Evolutionary conservation across 2,329 filamentous ascomycete species (phyloP), one percentile per base, ranked within the genome.

Genomic region (Cladosporium sp.): DNA sequence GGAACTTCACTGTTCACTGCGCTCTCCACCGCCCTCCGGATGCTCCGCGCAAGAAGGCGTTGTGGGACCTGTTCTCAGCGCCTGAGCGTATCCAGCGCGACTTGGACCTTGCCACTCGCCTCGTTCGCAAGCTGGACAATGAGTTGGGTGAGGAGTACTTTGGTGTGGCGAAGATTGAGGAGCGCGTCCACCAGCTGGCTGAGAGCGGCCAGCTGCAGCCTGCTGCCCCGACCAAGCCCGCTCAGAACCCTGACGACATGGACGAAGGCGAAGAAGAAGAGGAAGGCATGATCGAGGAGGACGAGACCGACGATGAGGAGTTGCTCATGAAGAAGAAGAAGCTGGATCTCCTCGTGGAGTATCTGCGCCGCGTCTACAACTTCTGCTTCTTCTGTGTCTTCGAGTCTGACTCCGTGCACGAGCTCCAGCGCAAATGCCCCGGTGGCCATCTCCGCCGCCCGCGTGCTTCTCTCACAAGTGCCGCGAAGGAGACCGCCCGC

Each of bases 371-470:
- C 13, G 93, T 98, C 49, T 95, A 95, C 78, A 96, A 93, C 72
- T 97, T 98, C 74, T 98, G 93, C 75, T 96, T 98, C 77, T 98
- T 97, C 76, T 98, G 93, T 69, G 95, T 98, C 4, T 97, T 98
- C 61, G 93, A 98, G 72, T 93, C 90, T 66, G 93, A 98, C 70
- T 97, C 92, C 0, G 85, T 97, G 18, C 93, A 98, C 65, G 93
- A 98, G 72, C 77, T 98, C 59, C 91, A 89, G 38, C 84, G 93
- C 55, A 97, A 98, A 72, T 98, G 93, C 63, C 90, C 93, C 22
- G 93, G 93, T 40, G 93, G 93, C n/a, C 93, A 98, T 76, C 82
- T 98, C 56, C 89, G 93, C 57, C 85, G 93, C 45, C 93, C 93
- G 37, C 82, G 91, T 53, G 87, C 87, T 63, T 95, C 89, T 34